Evolutionary conservation across 768 basidiomycete genomes (phyloP).

Genomic region (Naematelia encephala): DNA sequence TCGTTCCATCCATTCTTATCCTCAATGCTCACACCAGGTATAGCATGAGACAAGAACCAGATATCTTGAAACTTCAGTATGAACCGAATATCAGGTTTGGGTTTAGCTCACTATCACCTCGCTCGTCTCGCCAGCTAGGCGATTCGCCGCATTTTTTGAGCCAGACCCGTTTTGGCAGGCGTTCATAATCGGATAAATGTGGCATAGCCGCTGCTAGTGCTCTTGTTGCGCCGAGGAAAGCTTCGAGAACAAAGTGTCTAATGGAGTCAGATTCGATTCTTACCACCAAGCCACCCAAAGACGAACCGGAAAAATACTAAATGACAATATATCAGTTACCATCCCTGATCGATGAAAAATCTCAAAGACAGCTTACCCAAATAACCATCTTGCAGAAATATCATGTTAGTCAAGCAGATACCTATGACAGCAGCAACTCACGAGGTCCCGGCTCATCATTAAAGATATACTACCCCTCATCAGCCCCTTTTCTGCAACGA

Average conservation of each 20-base stretch:
- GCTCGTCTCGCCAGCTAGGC: slow-evolving; percentile 25
- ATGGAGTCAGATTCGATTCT: slow-evolving; percentile 1
- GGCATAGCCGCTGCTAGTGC: slow-evolving; percentile 22
- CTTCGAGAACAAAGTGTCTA: slow-evolving; percentile 41
- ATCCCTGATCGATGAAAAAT: neutral
- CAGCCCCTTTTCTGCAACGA: neutral
- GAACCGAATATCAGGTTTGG: neutral
- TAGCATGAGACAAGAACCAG: slow-evolving; percentile 36
- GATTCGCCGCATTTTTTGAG: slow-evolving; percentile 29
- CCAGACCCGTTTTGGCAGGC: slow-evolving; percentile 30
- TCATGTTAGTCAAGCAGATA: neutral
- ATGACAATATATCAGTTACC: slow-evolving; percentile 19
- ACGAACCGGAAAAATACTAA: slow-evolving; percentile 5
- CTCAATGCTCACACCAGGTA: slow-evolving; percentile 38
- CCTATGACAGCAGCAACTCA: slow-evolving; percentile 1
- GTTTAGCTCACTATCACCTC: slow-evolving; percentile 6
- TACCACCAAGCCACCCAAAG: neutral
- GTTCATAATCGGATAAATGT: neutral
- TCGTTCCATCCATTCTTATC: slow-evolving; percentile 38
- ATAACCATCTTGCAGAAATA: slow-evolving; percentile 15
- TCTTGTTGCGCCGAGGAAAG: slow-evolving; percentile 35
- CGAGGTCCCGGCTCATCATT: slow-evolving; percentile 32
- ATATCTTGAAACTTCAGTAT: slow-evolving; percentile 25
- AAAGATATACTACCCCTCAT: slow-evolving; percentile 33
- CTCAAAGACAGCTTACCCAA: slow-evolving; percentile 13